Base-by-base conservation (phyloP, 2,329 filamentous ascomycete genomes). In the Fusarium denticulatum region DNA sequence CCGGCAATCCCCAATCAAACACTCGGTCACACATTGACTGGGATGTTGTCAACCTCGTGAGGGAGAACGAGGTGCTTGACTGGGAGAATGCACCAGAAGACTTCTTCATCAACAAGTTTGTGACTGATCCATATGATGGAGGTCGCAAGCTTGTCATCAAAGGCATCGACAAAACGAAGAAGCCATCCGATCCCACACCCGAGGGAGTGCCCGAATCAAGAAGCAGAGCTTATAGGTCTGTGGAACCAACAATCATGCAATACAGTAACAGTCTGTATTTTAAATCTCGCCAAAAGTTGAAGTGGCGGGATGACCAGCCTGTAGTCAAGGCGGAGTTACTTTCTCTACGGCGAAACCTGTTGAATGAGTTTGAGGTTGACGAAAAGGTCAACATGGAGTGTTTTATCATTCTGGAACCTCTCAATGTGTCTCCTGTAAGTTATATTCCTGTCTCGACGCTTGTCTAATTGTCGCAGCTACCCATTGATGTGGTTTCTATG, bases 251-350 rank as follows among this genome's bases (percentile, higher is more conserved):
- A 61, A 97, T 98, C 72, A 88, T 96, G 71, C 92, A 95, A 75
- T 98, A 96, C 82, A 95, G 92, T 58, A 88, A 93, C 76, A 97
- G 94, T 79, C 85, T 95, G 24, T 96, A 89, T 82, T 85, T 86
- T 10, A 92, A 90, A 28, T 73, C 76, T 83, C 90, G 68, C 85
- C 89, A 61, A 73, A 82, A 24, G 84, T 83, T 42, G 80, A 78
- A 78, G 0, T 93, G 92, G 83, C 85, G 89, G 39, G 85, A 89
- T 42, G 84, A 92, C n/a, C 94, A 98, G 76, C 93, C 94, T 3
- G 96, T 99, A 0, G 83, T 97, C 10, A 88, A 92, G 76, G 94
- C 92, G 0, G 89, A 96, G 72, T 85, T 92, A 52, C 87, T 97
- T 32, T 86, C 92, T 3, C 86, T 95, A 39, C 91, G 95, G n/a